phyloP scores from a whole-genome alignment of 805 yeast genomes.

The Starmerella davenportii region DNA sequence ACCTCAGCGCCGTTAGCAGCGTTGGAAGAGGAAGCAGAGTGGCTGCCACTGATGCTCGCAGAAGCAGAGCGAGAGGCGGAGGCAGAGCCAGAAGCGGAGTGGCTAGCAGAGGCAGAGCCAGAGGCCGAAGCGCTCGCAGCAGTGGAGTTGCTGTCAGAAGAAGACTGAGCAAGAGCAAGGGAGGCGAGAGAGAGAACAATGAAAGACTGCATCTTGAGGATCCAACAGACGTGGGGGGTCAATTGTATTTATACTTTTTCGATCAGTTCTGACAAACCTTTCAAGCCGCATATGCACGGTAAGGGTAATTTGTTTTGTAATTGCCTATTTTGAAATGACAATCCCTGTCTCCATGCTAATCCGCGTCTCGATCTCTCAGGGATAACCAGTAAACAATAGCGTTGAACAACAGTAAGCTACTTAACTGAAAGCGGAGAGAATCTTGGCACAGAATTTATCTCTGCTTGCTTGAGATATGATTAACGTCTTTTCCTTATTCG shows the following conservation, averaged over 20 bases:
- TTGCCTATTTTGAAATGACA: no score
- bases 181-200: constrained; percentile 13
- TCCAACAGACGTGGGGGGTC: background rate
- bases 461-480: no score
- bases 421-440: no score
- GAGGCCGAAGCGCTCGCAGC: constrained; percentile 1
- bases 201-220: constrained; percentile 11
- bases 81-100: constrained; percentile 7
- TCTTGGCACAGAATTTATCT: no score
- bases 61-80: constrained; percentile 16
- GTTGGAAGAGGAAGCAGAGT: constrained; percentile 5
- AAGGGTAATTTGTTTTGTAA: background rate
- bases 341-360: no score
- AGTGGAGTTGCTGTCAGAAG: constrained; percentile 2
- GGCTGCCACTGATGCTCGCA: constrained; percentile 18
- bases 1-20: constrained; percentile 9
- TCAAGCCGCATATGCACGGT: background rate
- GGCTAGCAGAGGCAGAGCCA: background rate
- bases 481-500: no score
- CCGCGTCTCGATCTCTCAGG: no score
- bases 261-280: background rate
- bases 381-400: no score
- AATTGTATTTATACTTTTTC: background rate
- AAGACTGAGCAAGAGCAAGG: constrained; percentile 8
- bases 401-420: no score